Evolutionary conservation across 805 yeast species (phyloP).

Genomic region (Candida ficus): DNA sequence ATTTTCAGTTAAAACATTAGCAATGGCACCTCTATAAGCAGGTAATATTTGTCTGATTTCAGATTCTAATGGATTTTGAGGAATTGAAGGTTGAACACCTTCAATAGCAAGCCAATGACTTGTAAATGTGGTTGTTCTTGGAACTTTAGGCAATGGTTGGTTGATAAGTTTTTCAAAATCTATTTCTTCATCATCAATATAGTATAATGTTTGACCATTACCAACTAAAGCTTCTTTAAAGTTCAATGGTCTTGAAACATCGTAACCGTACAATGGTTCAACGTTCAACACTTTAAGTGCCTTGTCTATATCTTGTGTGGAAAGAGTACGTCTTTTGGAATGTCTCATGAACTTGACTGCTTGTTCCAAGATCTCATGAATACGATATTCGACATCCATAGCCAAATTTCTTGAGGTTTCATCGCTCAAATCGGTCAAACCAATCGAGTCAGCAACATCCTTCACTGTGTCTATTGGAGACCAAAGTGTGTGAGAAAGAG

Average conservation of each 20-base stretch:
- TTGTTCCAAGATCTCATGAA: slow-evolving; percentile 91
- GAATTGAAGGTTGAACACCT: slow-evolving; percentile 96
- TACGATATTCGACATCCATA: slow-evolving; percentile 98
- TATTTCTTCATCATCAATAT: slow-evolving; percentile 86
- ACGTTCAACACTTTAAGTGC: slow-evolving; percentile 83
- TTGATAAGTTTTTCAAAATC: slow-evolving; percentile 92
- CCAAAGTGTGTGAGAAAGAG: slow-evolving; percentile 88
- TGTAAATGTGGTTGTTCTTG: slow-evolving; percentile 85
- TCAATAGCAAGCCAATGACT: slow-evolving; percentile 98
- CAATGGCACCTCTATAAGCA: slow-evolving; percentile 76
- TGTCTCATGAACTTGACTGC: slow-evolving; percentile 96
- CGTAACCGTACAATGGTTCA: slow-evolving; percentile 92
- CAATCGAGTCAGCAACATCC: slow-evolving; percentile 92
- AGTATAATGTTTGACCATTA: slow-evolving; percentile 90
- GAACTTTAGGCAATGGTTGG: slow-evolving; percentile 92
- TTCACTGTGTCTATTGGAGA: slow-evolving; percentile 95
- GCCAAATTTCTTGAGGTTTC: slow-evolving; percentile 94
- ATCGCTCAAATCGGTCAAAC: slow-evolving; percentile 71
- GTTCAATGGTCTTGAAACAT: slow-evolving; percentile 58
- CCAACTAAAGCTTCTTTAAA: slow-evolving; percentile 86
- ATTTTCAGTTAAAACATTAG: slow-evolving; percentile 49
- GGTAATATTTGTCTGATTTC: slow-evolving; percentile 80
- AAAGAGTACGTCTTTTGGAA: slow-evolving; percentile 74
- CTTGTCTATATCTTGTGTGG: slow-evolving; percentile 75
- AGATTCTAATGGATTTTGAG: slow-evolving; percentile 82